A percentile compares a stretch with the other conserved stretches of the same genome.
Evolutionary conservation across 177 flowering plant species (phyloP).

Genomic region (Tripterygium wilfordii): DNA sequence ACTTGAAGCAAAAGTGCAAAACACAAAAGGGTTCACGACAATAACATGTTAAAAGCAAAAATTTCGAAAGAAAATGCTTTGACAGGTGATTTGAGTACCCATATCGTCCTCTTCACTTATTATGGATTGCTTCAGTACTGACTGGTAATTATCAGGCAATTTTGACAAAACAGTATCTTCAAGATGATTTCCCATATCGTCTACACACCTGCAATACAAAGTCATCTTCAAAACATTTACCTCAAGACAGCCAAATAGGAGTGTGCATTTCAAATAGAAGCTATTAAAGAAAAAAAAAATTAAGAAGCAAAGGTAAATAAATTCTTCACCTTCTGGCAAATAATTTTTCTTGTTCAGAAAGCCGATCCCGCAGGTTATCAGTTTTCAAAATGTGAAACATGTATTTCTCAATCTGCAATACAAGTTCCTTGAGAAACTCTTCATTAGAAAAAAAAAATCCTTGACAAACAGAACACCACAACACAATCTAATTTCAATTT

Average conservation of each 20-base stretch:
- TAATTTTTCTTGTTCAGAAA: conserved; percentile 63
- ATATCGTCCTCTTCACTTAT: conserved; percentile 87
- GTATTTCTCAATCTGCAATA: conserved; percentile 75
- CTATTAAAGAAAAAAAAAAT: background rate
- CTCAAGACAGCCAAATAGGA: background rate
- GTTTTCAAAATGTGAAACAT: conserved; percentile 60
- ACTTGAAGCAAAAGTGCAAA: background rate
- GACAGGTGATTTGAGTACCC: no score
- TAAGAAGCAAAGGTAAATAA: no score
- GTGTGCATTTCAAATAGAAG: background rate
- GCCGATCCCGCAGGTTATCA: conserved; percentile 48
- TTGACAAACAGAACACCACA: background rate
- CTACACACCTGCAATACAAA: conserved; percentile 48
- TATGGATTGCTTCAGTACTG: conserved; percentile 67
- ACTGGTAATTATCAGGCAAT: conserved; percentile 76
- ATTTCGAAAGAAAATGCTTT: background rate
- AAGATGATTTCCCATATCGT: conserved; percentile 58
- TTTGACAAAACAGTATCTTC: conserved; percentile 65
- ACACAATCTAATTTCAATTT: background rate
- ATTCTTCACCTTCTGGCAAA: conserved; percentile 53
- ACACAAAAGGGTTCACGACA: background rate
- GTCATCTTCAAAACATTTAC: background rate
- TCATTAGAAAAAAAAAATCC: conserved; percentile 1
- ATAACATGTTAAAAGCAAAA: background rate
- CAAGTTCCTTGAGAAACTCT: background rate